phyloP scores from a whole-genome alignment of 1,284 basidiomycete genomes.

The Mycosarcoma mackinlayi region DNA sequence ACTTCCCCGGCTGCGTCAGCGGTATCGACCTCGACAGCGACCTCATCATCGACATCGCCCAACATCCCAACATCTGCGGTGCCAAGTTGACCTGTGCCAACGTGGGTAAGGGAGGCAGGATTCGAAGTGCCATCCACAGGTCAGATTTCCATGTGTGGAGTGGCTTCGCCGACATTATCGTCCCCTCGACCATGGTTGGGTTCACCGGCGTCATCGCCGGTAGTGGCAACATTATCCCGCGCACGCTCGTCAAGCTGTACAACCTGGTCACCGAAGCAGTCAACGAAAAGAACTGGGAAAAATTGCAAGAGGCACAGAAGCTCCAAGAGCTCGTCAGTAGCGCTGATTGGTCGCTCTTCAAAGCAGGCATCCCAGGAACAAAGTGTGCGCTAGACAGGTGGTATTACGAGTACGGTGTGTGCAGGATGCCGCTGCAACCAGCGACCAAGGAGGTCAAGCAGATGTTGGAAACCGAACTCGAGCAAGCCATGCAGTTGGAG shows the following conservation, averaged over 20 bases:
- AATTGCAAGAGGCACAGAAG: conserved; percentile 77
- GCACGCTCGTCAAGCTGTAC: conserved; percentile 76
- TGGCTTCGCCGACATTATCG: conserved; percentile 46
- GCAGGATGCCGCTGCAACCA: conserved; percentile 79
- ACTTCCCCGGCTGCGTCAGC: conserved; percentile 77
- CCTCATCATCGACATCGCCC: conserved; percentile 81
- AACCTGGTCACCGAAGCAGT: conserved; percentile 72
- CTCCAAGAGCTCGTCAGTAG: conserved; percentile 82
- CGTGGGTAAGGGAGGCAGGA: conserved; percentile 87
- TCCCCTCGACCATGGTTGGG: conserved; percentile 45
- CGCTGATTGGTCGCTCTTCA: conserved; percentile 82
- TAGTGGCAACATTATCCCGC: conserved; percentile 69
- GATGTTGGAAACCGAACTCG: conserved; percentile 78
- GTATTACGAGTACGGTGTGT: conserved; percentile 78
- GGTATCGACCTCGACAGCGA: conserved; percentile 89
- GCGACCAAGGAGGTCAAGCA: conserved; percentile 72
- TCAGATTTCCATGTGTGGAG: conserved; percentile 44
- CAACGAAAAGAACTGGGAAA: conserved; percentile 16
- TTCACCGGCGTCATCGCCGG: conserved; percentile 52
- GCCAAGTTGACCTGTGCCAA: conserved; percentile 87
- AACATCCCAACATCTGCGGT: conserved; percentile 86
- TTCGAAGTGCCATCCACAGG: conserved; percentile 75
- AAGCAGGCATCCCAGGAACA: conserved; percentile 81
- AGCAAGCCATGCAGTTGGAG: conserved; percentile 77
- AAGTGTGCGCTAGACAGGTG: conserved; percentile 81